Evolutionary conservation across 345 rosid species (phyloP).

Genomic region (Hibiscus mutabilis): DNA sequence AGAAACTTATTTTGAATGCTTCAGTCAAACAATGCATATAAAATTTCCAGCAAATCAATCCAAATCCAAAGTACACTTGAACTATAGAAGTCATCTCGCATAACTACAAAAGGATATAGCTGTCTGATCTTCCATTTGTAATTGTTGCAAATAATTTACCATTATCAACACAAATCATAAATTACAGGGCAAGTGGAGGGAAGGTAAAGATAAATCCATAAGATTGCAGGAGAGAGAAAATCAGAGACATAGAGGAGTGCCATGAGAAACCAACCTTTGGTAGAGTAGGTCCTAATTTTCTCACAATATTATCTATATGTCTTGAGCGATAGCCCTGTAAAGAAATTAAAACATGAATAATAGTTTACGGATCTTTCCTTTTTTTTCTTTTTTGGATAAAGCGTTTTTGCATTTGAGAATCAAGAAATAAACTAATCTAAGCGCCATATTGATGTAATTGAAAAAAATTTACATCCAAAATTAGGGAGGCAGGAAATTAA

Average conservation of each 20-base stretch:
- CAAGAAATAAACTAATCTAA: neutral
- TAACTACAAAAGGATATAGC: neutral
- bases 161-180: neutral
- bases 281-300: slow-evolving; percentile 41
- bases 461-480: neutral
- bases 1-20: neutral
- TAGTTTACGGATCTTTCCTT: neutral
- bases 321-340: slow-evolving; percentile 39
- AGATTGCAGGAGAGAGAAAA: neutral
- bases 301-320: slow-evolving; percentile 40
- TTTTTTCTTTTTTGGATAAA: neutral
- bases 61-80: neutral
- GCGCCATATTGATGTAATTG: neutral
- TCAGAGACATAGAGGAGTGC: neutral
- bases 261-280: slow-evolving; percentile 38
- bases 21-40: neutral
- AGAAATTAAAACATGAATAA: slow-evolving; percentile 4
- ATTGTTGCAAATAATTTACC: neutral
- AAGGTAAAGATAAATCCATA: neutral
- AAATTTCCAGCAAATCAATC: neutral
- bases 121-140: neutral
- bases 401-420: neutral
- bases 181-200: neutral
- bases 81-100: neutral
- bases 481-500: neutral